Percentiles rank a stretch among this genome's conserved stretches.
Evolutionary conservation across 495 filamentous ascomycete genomes (phyloP).

Genomic region (Corynascus novoguineensis): DNA sequence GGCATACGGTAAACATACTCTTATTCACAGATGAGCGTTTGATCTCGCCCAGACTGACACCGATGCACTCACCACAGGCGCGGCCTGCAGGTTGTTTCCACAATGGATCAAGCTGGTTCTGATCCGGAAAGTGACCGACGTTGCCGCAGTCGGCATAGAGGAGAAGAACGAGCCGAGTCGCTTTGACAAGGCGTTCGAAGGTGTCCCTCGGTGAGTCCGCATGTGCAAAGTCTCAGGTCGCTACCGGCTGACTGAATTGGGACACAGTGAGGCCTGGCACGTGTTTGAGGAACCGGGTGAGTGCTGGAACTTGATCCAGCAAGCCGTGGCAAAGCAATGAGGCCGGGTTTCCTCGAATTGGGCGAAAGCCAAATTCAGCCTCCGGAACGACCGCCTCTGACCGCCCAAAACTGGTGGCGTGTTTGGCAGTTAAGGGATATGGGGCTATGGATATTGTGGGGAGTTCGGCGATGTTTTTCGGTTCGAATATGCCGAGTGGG

Average conservation of each 20-base stretch:
- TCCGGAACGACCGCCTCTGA: too few relatives aligned
- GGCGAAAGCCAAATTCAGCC: too few relatives aligned
- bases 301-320: conserved; percentile 39
- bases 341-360: background rate
- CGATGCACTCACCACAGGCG: conserved; percentile 1
- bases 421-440: too few relatives aligned
- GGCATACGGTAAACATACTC: conserved; percentile 62
- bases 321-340: conserved; percentile 23
- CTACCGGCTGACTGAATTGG: too few relatives aligned
- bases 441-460: too few relatives aligned
- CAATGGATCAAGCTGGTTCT: conserved; percentile 74
- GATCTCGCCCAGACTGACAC: background rate
- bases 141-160: conserved; percentile 60
- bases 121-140: conserved; percentile 77
- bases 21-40: background rate
- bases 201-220: conserved; percentile 47
- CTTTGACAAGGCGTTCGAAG: conserved; percentile 80
- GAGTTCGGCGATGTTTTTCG: too few relatives aligned
- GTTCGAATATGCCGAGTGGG: too few relatives aligned
- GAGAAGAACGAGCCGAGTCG: conserved; percentile 66
- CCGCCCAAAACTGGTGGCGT: too few relatives aligned
- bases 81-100: conserved; percentile 47
- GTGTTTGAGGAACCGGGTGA: conserved; percentile 74
- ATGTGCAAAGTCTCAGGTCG: background rate
- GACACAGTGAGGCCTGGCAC: conserved; percentile 56